phyloP scores from a whole-genome alignment of 306 rosid species.

The Dryas octopetala region DNA sequence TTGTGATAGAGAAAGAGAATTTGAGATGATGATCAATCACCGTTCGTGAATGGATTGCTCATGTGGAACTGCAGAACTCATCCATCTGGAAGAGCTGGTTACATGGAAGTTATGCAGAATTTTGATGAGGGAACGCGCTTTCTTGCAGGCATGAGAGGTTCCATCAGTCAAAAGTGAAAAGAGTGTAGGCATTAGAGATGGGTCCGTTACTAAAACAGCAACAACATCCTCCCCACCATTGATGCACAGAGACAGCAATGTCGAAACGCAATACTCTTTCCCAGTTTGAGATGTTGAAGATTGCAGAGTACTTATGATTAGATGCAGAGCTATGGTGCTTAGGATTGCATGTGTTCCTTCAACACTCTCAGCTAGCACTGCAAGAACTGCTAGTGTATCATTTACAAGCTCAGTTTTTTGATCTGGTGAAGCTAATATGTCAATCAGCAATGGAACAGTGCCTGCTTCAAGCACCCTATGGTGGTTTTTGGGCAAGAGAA shows the following conservation, averaged over 20 bases:
- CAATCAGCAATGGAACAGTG: constrained; percentile 44
- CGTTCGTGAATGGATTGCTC: constrained; percentile 41
- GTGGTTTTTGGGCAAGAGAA: constrained; percentile 48
- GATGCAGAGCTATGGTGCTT: constrained; percentile 29
- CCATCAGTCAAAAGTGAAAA: constrained; percentile 61
- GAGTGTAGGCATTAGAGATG: constrained; percentile 49
- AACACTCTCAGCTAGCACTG: constrained; percentile 47
- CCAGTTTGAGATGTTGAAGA: constrained; percentile 25
- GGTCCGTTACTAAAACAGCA: constrained; percentile 45
- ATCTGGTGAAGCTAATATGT: constrained; percentile 41
- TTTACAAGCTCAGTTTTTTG: constrained; percentile 40
- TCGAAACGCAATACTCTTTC: constrained; percentile 65
- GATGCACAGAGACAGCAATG: constrained; percentile 54
- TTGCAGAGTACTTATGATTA: constrained; percentile 35
- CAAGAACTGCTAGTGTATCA: constrained; percentile 63
- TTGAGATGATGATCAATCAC: constrained; percentile 15
- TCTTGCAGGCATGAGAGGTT: constrained; percentile 51
- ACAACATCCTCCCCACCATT: constrained; percentile 58
- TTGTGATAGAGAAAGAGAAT: no score
- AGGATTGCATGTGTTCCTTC: constrained; percentile 56
- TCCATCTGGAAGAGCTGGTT: constrained; percentile 35
- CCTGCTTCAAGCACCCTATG: constrained; percentile 49
- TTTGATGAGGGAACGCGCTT: constrained; percentile 62
- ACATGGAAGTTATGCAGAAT: constrained; percentile 57
- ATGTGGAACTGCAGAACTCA: constrained; percentile 28